Evolutionary conservation across 805 yeast genomes (phyloP), one percentile per base, ranked within the genome.

Genomic region (Priceomyces melissophilus): DNA sequence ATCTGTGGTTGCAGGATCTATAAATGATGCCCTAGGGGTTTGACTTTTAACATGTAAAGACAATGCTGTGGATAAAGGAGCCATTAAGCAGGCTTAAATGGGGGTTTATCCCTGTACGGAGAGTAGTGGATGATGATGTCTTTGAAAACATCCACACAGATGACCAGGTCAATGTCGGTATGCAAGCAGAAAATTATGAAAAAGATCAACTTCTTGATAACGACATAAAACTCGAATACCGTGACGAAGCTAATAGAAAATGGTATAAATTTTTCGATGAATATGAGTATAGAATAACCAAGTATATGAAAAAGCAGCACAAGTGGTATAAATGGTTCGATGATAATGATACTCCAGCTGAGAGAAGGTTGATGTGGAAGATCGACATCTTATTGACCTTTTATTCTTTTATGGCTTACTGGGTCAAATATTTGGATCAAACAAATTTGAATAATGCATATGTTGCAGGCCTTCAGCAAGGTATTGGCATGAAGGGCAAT

Each of bases 391-490:
- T 54, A 28, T 42, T 58, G 31, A 53, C 63, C 6, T 48, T 58
- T 13, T 58, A 57, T 40, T 54, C 61, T n/a, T 42, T 58, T 38
- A 47, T 54, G 43, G 44, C 74, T 1, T 80, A 79, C 57, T 82
- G 84, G 82, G 75, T 80, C 41, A 81, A 81, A 54, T 75, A 77
- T 39, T 61, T 82, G 35, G 86, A 82, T 52, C 69, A 70, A 39
- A 63, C 73, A 32, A 82, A 81, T 55, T 61, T 76, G 42, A 71
- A 69, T 45, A 78, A 80, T 50, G 86, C 86, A 1, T 81, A 79
- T 47, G 79, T 76, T 28, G 73, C 79, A 13, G 84, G 84, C 14
- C 70, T 82, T 78, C 58, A 71, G 44, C 78, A 72, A 47, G 80
- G 69, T 32, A 58, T 81, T 30, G 61, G 65, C 6, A 70, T 82